Evolutionary conservation across 495 filamentous ascomycete species (phyloP).

Genomic region (Trichoderma reesei): DNA sequence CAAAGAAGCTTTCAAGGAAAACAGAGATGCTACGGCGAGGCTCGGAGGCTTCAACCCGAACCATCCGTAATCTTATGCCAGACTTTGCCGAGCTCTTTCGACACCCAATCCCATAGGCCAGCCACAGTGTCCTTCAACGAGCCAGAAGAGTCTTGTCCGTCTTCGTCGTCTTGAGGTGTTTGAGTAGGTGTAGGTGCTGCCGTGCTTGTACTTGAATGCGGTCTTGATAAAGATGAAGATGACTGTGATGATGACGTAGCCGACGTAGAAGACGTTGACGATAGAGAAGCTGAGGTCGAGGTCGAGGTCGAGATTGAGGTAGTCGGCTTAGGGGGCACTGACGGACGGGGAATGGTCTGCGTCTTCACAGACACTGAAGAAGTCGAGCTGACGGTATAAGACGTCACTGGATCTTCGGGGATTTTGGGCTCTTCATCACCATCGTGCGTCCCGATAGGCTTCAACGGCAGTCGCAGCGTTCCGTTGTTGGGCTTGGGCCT

Average conservation of each 20-base stretch:
- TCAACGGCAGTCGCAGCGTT: conserved; percentile 71
- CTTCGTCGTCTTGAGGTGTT: background rate
- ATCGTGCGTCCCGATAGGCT: conserved; percentile 56
- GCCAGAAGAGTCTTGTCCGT: conserved; percentile 17
- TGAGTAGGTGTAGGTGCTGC: background rate
- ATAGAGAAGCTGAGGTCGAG: background rate
- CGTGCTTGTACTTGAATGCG: background rate
- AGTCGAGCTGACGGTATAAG: conserved; percentile 9
- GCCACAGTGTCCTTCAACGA: conserved; percentile 12
- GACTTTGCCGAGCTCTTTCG: conserved; percentile 32
- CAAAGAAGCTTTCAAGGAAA: background rate
- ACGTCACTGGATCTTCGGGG: conserved; percentile 26
- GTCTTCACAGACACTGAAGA: conserved; percentile 14
- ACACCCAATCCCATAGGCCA: conserved; percentile 35
- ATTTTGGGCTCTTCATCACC: conserved; percentile 22
- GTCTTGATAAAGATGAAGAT: background rate
- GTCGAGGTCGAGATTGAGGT: background rate
- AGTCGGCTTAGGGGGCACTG: background rate
- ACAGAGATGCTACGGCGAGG: background rate
- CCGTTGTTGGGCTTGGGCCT: conserved; percentile 67
- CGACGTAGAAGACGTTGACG: background rate
- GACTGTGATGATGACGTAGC: background rate
- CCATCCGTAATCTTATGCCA: conserved; percentile 28
- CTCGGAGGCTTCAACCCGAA: conserved; percentile 1
- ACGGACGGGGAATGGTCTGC: background rate